Base-by-base conservation (phyloP, 192 early-diverging fungal genomes). In the Obelidium mucronatum region DNA sequence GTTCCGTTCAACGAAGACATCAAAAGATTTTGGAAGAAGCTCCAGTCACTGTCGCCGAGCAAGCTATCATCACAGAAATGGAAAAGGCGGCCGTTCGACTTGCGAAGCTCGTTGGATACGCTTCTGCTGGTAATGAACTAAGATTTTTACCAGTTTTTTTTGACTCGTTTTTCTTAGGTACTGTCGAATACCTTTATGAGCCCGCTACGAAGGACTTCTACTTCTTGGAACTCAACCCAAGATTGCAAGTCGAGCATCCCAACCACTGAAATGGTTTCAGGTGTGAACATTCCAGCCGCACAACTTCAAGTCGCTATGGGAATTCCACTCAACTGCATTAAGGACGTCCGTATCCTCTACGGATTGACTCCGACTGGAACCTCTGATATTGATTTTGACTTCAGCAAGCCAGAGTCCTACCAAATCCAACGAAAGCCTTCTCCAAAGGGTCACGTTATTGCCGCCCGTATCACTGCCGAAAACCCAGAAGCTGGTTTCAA, bases 21-120 rank as follows among this genome's bases (percentile, higher is more conserved):
- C 97, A 99, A 86, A 99, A 99, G 88, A 99, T 99, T 80, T 93
- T 99, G 51, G 96, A 99, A 82, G 97, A 98, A 83, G 97, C 97
- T 2, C 96, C 96, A 3, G 94, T 99, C 91, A 95, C 83, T 80
- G 90, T 83, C 80, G 87, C 56, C 90, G 93, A 42, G 13, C 70
- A 73, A 0, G 79, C 80, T 31, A 78, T 68, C n/a, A 93, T 94
- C 68, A 88, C 92, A 71, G 75, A 89, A 48, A 99, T 99, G 97
- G 97, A 99, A 87, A 90, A 91, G 82, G 94, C 96, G 3, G 97
- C 97, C n/a, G 96, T 99, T 35, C 88, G 95, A 69, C 85, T 99
- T 51, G 96, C 95, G 33, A 92, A 94, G 74, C 79, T 98, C 31
- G 96, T 98, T 51, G 97, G 96, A 33, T 98, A 98, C 72, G 94